These are phyloP conservation scores for Gossypioides kirkii DNA, from an alignment of 345 rosid genomes.

Conservation along the genomic window DNA sequence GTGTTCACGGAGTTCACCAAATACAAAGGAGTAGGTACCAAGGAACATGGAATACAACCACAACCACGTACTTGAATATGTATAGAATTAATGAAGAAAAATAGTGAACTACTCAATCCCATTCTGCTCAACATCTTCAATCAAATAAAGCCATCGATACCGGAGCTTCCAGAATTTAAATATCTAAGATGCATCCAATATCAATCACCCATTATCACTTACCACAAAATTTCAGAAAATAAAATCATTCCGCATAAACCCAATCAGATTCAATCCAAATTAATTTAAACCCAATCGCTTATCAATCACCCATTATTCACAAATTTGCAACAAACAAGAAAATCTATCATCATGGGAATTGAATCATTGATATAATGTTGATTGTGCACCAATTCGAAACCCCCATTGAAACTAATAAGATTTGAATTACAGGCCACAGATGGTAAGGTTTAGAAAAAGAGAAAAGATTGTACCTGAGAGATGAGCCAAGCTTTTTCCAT, in stretches of 20 bases:
- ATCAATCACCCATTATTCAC: not conserved
- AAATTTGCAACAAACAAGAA: not conserved
- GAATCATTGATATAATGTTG: not conserved
- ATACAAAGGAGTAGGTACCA: not conserved
- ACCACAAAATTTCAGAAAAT: not conserved
- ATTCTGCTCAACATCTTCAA: not conserved
- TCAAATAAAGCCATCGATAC: not conserved
- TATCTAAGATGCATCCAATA: not conserved
- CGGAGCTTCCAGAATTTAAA: not conserved
- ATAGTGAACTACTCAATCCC: not conserved
- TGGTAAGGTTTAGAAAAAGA: not conserved
- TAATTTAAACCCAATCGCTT: too few relatives aligned
- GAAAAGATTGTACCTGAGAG: slow-evolving; percentile 46
- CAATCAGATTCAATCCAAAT: not conserved
- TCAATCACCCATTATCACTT: not conserved
- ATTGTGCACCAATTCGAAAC: not conserved
- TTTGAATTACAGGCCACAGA: not conserved
- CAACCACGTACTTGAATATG: not conserved
- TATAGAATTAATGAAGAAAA: not conserved
- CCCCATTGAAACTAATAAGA: not conserved
- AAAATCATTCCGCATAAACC: not conserved
- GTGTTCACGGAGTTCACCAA: not conserved
- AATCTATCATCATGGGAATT: not conserved
- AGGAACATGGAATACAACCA: not conserved
- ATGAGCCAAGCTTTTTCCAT: slow-evolving; percentile 83